Evolutionary conservation across 2,329 filamentous ascomycete species (phyloP).

Genomic region (Aspergillus intermedius): DNA sequence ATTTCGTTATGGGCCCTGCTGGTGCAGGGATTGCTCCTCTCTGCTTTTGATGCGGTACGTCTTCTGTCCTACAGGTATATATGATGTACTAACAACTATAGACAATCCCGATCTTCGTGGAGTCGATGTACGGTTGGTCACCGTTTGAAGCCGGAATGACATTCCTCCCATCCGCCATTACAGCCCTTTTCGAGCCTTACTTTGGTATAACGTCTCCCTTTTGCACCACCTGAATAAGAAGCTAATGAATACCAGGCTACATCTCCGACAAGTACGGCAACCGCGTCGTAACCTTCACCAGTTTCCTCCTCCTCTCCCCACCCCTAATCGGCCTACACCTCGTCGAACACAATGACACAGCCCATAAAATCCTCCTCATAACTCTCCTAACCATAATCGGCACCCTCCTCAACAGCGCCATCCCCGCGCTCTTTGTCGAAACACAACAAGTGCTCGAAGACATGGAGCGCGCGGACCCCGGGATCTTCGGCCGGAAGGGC

Average conservation of each 20-base stretch:
- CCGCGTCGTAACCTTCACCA: constrained; percentile 51
- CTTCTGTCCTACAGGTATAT: constrained; percentile 5
- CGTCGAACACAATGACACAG: constrained; percentile 49
- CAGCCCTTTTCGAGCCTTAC: constrained; percentile 55
- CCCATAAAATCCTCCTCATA: constrained; percentile 60
- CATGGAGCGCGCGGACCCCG: constrained; percentile 56
- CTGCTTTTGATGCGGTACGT: constrained; percentile 45
- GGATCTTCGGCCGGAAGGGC: constrained; percentile 54
- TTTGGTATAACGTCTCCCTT: constrained; percentile 29
- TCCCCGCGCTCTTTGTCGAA: constrained; percentile 66
- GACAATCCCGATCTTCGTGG: constrained; percentile 49
- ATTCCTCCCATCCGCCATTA: constrained; percentile 55
- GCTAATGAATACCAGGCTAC: constrained; percentile 36
- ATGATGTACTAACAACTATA: constrained; percentile 3
- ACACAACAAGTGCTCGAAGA: constrained; percentile 48
- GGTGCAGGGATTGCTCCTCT: constrained; percentile 44
- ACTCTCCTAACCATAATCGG: constrained; percentile 58
- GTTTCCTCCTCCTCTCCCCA: constrained; percentile 53
- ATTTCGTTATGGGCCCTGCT: constrained; percentile 51
- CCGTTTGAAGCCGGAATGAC: constrained; percentile 52
- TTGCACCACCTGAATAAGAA: background rate
- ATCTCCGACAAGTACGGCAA: constrained; percentile 54
- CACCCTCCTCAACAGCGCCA: constrained; percentile 50
- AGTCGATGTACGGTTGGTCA: constrained; percentile 49
- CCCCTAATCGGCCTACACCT: constrained; percentile 61